A percentile compares a stretch with the other conserved stretches of the same genome.
phyloP scores from a whole-genome alignment of 2,329 filamentous ascomycete species.

The Teratosphaeria zuluensis region DNA sequence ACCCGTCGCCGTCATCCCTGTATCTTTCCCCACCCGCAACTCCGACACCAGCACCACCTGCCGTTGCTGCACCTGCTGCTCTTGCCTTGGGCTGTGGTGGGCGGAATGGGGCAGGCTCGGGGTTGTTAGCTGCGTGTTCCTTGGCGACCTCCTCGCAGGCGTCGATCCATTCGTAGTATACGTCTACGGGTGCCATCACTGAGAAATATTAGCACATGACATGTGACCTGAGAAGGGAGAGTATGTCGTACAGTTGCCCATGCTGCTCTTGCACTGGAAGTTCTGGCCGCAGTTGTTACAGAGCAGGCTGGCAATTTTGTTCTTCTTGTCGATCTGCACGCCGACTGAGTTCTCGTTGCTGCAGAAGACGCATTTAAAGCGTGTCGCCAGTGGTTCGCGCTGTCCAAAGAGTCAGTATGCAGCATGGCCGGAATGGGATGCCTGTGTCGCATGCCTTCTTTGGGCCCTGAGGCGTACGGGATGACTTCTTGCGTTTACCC shows the following conservation, averaged over 20 bases:
- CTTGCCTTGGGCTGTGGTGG: background rate
- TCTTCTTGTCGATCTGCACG: constrained; percentile 90
- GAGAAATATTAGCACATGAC: background rate
- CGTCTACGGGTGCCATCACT: constrained; percentile 79
- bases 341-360: constrained; percentile 91
- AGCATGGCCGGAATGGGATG: background rate
- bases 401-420: constrained; percentile 8
- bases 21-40: constrained; percentile 21
- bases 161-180: constrained; percentile 98
- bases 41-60: constrained; percentile 7
- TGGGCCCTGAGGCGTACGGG: constrained; percentile 68
- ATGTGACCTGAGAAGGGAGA: background rate
- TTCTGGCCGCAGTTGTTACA: constrained; percentile 92
- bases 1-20: constrained; percentile 23
- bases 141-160: constrained; percentile 70
- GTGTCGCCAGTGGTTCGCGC: constrained; percentile 61
- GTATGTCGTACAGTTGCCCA: constrained; percentile 61
- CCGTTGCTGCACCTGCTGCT: constrained; percentile 6
- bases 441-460: constrained; percentile 55
- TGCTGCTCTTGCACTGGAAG: constrained; percentile 67
- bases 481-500: constrained; percentile 89
- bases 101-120: constrained; percentile 3
- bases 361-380: constrained; percentile 97
- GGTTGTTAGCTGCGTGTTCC: constrained; percentile 38
- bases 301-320: constrained; percentile 70